phyloP scores from a whole-genome alignment of 305 asterid genomes.

The Solanum hybrid region DNA sequence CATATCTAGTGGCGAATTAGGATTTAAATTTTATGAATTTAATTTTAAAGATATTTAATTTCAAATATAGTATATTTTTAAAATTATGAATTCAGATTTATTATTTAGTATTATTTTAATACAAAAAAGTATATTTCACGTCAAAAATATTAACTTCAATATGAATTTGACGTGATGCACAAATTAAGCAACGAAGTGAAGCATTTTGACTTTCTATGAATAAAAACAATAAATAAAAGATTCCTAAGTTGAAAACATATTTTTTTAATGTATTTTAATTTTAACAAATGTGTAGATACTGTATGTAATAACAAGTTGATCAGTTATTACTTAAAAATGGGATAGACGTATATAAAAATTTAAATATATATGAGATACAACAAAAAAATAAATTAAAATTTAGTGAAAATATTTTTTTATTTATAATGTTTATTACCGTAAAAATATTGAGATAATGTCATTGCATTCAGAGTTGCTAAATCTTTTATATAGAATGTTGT shows the following conservation, averaged over 20 bases:
- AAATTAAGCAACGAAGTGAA: background rate
- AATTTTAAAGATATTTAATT: background rate
- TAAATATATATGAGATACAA: background rate
- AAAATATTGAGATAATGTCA: too few relatives aligned
- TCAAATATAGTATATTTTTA: background rate
- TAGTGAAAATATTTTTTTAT: too few relatives aligned
- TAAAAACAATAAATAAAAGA: background rate
- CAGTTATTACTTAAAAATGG: background rate
- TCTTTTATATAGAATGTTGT: too few relatives aligned
- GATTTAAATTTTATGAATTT: background rate
- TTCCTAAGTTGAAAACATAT: background rate
- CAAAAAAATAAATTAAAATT: too few relatives aligned
- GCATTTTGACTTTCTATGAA: background rate
- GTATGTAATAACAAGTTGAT: background rate
- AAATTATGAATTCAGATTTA: background rate
- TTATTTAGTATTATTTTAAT: too few relatives aligned
- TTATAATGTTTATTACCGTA: too few relatives aligned
- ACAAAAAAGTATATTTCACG: too few relatives aligned
- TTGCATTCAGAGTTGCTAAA: too few relatives aligned
- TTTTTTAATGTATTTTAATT: background rate
- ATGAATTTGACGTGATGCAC: background rate
- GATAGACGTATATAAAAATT: background rate
- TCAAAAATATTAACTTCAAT: too few relatives aligned
- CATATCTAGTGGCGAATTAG: too few relatives aligned
- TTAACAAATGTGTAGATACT: background rate